Conservation (phyloP, 1,284 basidiomycete genomes). For the Ustilago trichophora region DNA sequence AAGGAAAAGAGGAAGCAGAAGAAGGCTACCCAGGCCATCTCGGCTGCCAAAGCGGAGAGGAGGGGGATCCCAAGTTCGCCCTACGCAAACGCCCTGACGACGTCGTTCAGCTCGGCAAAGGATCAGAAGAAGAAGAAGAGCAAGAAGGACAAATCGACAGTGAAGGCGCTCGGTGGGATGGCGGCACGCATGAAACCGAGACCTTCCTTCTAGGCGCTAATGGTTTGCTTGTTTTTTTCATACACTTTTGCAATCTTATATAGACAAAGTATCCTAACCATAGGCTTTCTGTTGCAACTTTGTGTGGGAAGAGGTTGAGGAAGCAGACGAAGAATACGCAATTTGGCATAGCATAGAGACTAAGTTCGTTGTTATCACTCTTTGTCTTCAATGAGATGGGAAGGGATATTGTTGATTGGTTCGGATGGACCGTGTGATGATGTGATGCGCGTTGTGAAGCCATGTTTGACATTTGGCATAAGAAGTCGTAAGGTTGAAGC, state of each 20-base stretch:
- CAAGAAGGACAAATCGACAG: conserved; percentile 7
- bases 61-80: conserved; percentile 25
- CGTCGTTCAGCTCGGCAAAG: background rate
- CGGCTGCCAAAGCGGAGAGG: conserved; percentile 3
- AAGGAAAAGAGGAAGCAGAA: conserved; percentile 39
- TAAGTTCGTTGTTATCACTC: too few relatives aligned
- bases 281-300: too few relatives aligned
- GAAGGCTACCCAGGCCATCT: conserved; percentile 23
- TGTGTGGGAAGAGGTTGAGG: too few relatives aligned
- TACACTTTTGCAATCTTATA: too few relatives aligned
- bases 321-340: too few relatives aligned
- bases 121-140: conserved; percentile 25
- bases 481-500: too few relatives aligned
- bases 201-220: background rate
- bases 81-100: conserved; percentile 26
- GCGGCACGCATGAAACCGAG: conserved; percentile 32
- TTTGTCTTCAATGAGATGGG: too few relatives aligned
- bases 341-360: too few relatives aligned
- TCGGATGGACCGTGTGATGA: too few relatives aligned
- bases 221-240: conserved; percentile 1
- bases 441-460: too few relatives aligned
- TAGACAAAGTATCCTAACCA: background rate
- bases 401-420: too few relatives aligned
- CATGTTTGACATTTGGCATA: too few relatives aligned
- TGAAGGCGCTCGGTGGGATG: conserved; percentile 8